phyloP scores from a whole-genome alignment of 768 basidiomycete species.

The Tylopilus vinaceipallidus region DNA sequence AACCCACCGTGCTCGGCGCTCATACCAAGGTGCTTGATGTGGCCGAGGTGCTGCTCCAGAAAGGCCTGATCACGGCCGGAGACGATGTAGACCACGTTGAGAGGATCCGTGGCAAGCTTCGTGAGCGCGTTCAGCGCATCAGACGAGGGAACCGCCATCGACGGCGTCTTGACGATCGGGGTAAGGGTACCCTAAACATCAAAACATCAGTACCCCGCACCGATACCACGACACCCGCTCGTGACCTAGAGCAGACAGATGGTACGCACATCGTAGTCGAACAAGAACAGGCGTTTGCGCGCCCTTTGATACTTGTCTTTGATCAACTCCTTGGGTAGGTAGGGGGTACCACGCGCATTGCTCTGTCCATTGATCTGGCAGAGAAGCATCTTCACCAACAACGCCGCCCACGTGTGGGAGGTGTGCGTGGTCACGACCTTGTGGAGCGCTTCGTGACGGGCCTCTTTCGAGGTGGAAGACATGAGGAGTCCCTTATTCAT shows the following conservation, averaged over 20 bases:
- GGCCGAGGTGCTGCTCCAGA: conserved; percentile 88
- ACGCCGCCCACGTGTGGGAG: conserved; percentile 91
- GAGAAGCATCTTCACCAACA: conserved; percentile 85
- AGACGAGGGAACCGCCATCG: conserved; percentile 78
- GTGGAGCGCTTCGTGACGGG: conserved; percentile 73
- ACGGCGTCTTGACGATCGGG: conserved; percentile 93
- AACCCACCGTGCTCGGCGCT: conserved; percentile 96
- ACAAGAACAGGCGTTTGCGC: conserved; percentile 84
- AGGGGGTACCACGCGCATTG: conserved; percentile 81
- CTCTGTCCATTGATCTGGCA: conserved; percentile 77
- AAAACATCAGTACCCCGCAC: not conserved
- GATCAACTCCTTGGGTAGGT: conserved; percentile 64
- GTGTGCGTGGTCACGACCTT: conserved; percentile 90
- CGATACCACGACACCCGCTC: not conserved
- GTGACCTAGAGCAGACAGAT: not conserved
- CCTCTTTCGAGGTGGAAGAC: conserved; percentile 69
- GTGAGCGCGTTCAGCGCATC: conserved; percentile 73
- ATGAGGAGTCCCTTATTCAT: conserved; percentile 88
- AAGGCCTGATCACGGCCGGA: conserved; percentile 94
- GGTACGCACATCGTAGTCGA: conserved; percentile 87
- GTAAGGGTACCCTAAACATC: conserved; percentile 80
- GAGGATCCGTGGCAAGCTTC: conserved; percentile 72
- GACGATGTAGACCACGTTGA: conserved; percentile 95
- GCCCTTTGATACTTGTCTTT: conserved; percentile 62
- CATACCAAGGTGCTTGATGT: conserved; percentile 80